Percentiles rank a stretch among this genome's conserved stretches.
These are phyloP conservation scores for Diplodia scrobiculata DNA, from an alignment of 2,329 filamentous ascomycete genomes.

Conservation along the genomic window DNA sequence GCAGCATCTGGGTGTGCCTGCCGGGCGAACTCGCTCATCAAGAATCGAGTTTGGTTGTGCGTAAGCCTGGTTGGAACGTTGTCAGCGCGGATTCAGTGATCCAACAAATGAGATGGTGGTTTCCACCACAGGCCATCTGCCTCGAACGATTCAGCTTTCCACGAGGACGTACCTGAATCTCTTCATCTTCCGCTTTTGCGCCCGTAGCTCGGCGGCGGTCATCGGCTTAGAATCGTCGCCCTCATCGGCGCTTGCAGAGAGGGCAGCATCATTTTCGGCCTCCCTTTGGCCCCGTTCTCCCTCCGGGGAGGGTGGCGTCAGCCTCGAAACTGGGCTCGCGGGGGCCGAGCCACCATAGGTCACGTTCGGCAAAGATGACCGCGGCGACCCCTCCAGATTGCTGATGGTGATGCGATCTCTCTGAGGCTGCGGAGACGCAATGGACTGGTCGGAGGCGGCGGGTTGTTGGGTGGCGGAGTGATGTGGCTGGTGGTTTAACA, in stretches of 20 bases:
- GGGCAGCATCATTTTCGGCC: slow-evolving; percentile 46
- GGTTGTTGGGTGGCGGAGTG: slow-evolving; percentile 35
- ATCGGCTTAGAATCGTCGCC: slow-evolving; percentile 45
- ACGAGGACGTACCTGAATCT: slow-evolving; percentile 65
- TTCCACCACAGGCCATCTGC: neutral
- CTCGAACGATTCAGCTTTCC: neutral
- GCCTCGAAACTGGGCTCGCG: slow-evolving; percentile 50
- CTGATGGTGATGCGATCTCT: slow-evolving; percentile 40
- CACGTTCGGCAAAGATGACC: slow-evolving; percentile 39
- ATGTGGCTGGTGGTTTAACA: slow-evolving; percentile 46
- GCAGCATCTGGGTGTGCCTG: slow-evolving; percentile 92
- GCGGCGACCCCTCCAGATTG: slow-evolving; percentile 43
- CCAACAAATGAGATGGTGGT: no score
- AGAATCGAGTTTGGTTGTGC: slow-evolving; percentile 93
- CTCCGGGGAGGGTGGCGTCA: slow-evolving; percentile 50
- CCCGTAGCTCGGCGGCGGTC: slow-evolving; percentile 53
- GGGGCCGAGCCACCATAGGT: slow-evolving; percentile 50
- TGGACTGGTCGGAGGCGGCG: slow-evolving; percentile 32
- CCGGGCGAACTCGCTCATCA: slow-evolving; percentile 96
- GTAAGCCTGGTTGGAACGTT: slow-evolving; percentile 65
- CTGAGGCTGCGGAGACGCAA: slow-evolving; percentile 35
- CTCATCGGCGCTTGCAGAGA: slow-evolving; percentile 34
- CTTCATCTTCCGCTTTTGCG: slow-evolving; percentile 65
- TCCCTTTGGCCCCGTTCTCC: slow-evolving; percentile 46
- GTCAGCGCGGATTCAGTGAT: slow-evolving; percentile 15